Base-by-base conservation (phyloP, 2,329 filamentous ascomycete genomes). In the Exophiala xenobiotica region DNA sequence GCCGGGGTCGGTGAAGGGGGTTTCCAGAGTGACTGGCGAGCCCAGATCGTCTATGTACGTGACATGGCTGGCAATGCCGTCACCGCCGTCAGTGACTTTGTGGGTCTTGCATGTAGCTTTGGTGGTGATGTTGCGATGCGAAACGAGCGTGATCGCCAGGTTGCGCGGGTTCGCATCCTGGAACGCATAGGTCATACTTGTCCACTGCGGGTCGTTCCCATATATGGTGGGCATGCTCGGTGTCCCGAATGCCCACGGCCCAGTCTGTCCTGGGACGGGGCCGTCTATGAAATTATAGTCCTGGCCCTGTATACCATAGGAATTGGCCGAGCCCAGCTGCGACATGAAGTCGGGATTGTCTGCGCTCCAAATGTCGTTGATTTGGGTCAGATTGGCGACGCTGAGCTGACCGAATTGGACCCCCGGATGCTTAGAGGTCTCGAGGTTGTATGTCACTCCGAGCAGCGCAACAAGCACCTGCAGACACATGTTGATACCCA, bases 341-440 rank as follows among this genome's bases (percentile, higher is more conserved):
- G 55, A 47, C 16, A 38, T 38, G 29, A 53, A 54, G 12, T 40
- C 19, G 9, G 54, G 45, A 41, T 54, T 47, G 9, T 52, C 41
- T 18, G 27, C 35, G 7, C 46, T 44, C 53, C 53, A 59, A 11
- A 56, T 19, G 24, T 59, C 56, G 20, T 49, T 49, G 38, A 59
- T 97, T 80, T 97, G 97, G 11, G 96, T 78, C 6, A 97, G 79
- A 66, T 96, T 96, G 64, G 91, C 90, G 59, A 91, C 85, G 68
- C 90, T 91, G 74, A 97, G 97, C 37, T 95, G 87, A 3, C 90
- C 93, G 92, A 93, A 99, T 80, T 97, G 97, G 46, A 92, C 83
- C 6, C 91, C 38, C 2, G 56, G 56, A 24, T 49, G 14, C 2
- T 43, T 20, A 11, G 60, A 57, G 5, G 54, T 54, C 35, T 58